Evolutionary conservation across 1,139 yeast genomes (phyloP).

Genomic region (Wickerhamomyces sp.): DNA sequence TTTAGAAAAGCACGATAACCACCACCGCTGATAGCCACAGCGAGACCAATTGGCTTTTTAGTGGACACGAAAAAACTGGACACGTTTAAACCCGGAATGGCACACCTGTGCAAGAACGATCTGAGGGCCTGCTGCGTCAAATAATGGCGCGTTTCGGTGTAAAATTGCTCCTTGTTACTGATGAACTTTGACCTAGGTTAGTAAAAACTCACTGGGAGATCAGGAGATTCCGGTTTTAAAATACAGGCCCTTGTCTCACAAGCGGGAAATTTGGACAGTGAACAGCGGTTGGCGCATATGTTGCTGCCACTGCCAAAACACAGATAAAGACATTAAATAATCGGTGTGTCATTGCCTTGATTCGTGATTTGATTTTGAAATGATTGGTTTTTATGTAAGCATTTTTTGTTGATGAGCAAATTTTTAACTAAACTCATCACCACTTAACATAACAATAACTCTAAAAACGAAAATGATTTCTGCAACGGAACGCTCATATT

Average conservation of each 20-base stretch:
- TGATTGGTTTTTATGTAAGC: background rate
- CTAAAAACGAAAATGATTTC: constrained; percentile 55
- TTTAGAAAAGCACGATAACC: constrained; percentile 66
- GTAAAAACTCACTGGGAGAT: background rate
- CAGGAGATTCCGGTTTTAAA: constrained; percentile 4
- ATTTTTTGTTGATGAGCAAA: background rate
- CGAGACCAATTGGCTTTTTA: constrained; percentile 37
- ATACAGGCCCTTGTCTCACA: constrained; percentile 37
- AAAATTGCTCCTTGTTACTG: constrained; percentile 32
- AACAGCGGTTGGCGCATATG: constrained; percentile 39
- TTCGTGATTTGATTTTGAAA: no score
- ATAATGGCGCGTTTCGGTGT: constrained; percentile 32
- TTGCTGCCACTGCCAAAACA: constrained; percentile 4
- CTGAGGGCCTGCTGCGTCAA: constrained; percentile 29
- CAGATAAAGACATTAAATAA: background rate
- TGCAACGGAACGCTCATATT: constrained; percentile 79
- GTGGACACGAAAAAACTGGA: constrained; percentile 24
- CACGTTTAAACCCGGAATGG: constrained; percentile 37
- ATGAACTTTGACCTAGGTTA: background rate
- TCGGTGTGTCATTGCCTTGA: background rate
- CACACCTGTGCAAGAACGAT: constrained; percentile 33
- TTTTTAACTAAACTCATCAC: background rate
- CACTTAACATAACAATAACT: background rate
- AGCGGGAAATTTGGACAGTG: constrained; percentile 37
- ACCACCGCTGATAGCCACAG: constrained; percentile 68